phyloP scores from a whole-genome alignment of 805 yeast genomes.

The Wickerhamiella spandovensis region DNA sequence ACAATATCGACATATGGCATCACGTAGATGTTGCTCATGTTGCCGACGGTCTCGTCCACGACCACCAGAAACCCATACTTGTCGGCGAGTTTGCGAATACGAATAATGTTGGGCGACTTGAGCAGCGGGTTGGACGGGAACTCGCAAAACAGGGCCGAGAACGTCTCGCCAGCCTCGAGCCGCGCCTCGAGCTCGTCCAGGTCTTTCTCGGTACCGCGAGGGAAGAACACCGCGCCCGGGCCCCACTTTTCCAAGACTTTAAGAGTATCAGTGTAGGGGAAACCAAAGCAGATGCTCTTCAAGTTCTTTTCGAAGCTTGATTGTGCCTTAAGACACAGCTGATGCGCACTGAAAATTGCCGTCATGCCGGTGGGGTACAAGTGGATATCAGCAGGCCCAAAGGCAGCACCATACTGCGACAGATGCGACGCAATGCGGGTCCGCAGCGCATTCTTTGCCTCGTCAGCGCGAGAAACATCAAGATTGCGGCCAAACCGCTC shows the following conservation, averaged over 20 bases:
- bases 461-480: slow-evolving; percentile 59
- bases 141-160: slow-evolving; percentile 69
- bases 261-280: slow-evolving; percentile 88
- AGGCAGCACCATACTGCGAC: slow-evolving; percentile 22
- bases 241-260: slow-evolving; percentile 82
- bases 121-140: slow-evolving; percentile 92
- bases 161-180: slow-evolving; percentile 51
- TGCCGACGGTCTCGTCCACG: slow-evolving; percentile 92
- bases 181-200: slow-evolving; percentile 49
- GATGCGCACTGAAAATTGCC: slow-evolving; percentile 71
- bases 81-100: slow-evolving; percentile 52
- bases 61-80: slow-evolving; percentile 64
- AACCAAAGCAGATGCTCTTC: slow-evolving; percentile 87
- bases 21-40: slow-evolving; percentile 70
- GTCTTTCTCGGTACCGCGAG: slow-evolving; percentile 57
- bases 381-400: slow-evolving; percentile 47
- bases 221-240: slow-evolving; percentile 76
- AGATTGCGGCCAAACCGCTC: slow-evolving; percentile 84
- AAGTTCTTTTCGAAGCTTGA: slow-evolving; percentile 12
- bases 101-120: slow-evolving; percentile 63
- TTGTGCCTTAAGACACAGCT: slow-evolving; percentile 19
- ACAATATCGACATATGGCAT: slow-evolving; percentile 76
- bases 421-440: slow-evolving; percentile 39
- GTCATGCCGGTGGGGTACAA: slow-evolving; percentile 91
- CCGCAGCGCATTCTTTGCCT: slow-evolving; percentile 62